phyloP scores from a whole-genome alignment of 2,329 filamentous ascomycete species.

The Hymenoscyphus repandus region DNA sequence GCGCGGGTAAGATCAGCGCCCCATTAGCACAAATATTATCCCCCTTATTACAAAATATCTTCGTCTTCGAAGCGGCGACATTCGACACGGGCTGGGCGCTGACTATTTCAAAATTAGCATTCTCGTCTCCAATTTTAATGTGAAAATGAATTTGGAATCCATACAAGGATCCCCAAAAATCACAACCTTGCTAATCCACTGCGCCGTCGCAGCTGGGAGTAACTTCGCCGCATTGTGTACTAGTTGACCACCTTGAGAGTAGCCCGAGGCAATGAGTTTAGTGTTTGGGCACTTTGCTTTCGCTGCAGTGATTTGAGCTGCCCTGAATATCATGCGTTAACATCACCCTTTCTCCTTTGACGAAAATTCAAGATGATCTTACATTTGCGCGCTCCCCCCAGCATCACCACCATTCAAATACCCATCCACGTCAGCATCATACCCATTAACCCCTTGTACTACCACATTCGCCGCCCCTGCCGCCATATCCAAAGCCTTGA shows the following conservation, averaged over 20 bases:
- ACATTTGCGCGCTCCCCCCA: constrained; percentile 24
- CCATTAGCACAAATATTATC: constrained; percentile 47
- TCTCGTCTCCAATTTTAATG: not conserved
- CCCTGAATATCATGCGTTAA: constrained; percentile 14
- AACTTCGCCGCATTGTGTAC: constrained; percentile 36
- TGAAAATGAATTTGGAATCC: constrained; percentile 1
- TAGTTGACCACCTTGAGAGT: constrained; percentile 41
- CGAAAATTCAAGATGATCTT: not conserved
- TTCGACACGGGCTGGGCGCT: constrained; percentile 19
- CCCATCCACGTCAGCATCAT: constrained; percentile 28
- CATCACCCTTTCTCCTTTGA: not conserved
- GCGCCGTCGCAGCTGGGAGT: constrained; percentile 25
- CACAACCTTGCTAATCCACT: constrained; percentile 35
- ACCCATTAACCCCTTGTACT: constrained; percentile 30
- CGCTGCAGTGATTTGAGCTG: constrained; percentile 30
- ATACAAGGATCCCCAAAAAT: constrained; percentile 40
- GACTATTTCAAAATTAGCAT: constrained; percentile 13
- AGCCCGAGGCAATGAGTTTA: constrained; percentile 37
- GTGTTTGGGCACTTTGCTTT: constrained; percentile 34
- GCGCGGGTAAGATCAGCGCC: constrained; percentile 35
- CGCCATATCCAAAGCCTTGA: constrained; percentile 21
- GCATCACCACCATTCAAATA: constrained; percentile 26
- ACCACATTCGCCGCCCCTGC: constrained; percentile 20
- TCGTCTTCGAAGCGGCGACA: constrained; percentile 23
- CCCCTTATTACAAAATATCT: constrained; percentile 44